These are phyloP conservation scores for Citeromyces matritensis DNA, from an alignment of 805 yeast species.

Conservation along the genomic window DNA sequence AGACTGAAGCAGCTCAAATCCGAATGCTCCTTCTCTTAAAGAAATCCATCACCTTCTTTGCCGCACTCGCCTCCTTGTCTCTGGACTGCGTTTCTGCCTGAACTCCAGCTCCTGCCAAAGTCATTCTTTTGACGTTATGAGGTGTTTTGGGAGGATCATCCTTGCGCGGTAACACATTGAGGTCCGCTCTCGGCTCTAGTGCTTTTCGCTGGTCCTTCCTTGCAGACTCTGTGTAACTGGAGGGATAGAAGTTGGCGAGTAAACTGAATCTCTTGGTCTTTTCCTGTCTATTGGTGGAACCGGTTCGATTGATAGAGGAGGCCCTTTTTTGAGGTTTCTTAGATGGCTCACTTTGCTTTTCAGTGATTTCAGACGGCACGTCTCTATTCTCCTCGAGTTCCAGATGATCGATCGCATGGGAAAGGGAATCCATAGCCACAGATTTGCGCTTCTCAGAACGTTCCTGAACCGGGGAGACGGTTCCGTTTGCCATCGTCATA, in stretches of 20 bases:
- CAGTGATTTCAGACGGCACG: constrained; percentile 1
- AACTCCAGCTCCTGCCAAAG: constrained; percentile 7
- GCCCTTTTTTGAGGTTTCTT: constrained; percentile 4
- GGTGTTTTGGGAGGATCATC: constrained; percentile 10
- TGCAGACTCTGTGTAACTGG: constrained; percentile 1
- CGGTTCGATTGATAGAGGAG: neutral
- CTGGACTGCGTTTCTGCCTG: constrained; percentile 9
- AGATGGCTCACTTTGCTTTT: constrained; percentile 4
- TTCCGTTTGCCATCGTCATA: constrained; percentile 15
- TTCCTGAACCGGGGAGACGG: constrained; percentile 8
- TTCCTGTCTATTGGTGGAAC: constrained; percentile 4
- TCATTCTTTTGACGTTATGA: constrained; percentile 16
- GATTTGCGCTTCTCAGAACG: constrained; percentile 12
- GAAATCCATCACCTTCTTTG: constrained; percentile 65
- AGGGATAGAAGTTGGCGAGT: constrained; percentile 21
- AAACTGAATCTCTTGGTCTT: constrained; percentile 21
- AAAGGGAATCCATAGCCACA: constrained; percentile 15
- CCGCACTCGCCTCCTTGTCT: constrained; percentile 54
- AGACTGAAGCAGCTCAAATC: constrained; percentile 8
- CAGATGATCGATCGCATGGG: constrained; percentile 13
- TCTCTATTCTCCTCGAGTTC: constrained; percentile 2
- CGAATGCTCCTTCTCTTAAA: constrained; percentile 50
- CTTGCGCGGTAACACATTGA: constrained; percentile 10
- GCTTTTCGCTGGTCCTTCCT: constrained; percentile 1
- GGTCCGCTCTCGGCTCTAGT: constrained; percentile 16